These are phyloP conservation scores for Colletotrichum endophyticum DNA, from an alignment of 2,329 filamentous ascomycete genomes.

Conservation along the genomic window DNA sequence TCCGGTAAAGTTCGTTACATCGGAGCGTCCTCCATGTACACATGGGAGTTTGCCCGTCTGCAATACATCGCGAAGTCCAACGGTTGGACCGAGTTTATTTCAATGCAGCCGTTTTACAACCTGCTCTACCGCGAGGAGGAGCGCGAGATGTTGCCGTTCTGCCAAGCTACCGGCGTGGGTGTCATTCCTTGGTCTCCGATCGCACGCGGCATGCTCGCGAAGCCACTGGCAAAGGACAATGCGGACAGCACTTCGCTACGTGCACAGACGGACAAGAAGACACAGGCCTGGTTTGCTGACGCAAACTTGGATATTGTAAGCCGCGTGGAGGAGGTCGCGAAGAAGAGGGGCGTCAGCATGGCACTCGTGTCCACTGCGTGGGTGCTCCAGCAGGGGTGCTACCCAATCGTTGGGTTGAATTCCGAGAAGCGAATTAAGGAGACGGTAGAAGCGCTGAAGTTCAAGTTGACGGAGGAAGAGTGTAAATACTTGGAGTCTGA, in stretches of 20 bases:
- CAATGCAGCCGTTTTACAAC: conserved; percentile 65
- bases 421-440: conserved; percentile 66
- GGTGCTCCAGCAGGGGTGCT: conserved; percentile 57
- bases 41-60: conserved; percentile 29
- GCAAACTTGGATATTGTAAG: conserved; percentile 43
- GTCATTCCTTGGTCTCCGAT: conserved; percentile 39
- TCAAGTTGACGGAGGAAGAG: conserved; percentile 15
- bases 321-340: conserved; percentile 57
- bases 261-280: conserved; percentile 20
- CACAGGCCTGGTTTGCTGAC: conserved; percentile 39
- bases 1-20: conserved; percentile 53
- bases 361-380: conserved; percentile 69
- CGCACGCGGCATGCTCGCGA: conserved; percentile 34
- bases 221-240: conserved; percentile 21
- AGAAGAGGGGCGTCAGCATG: conserved; percentile 64
- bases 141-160: conserved; percentile 44
- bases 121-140: conserved; percentile 65
- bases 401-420: conserved; percentile 66
- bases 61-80: conserved; percentile 32
- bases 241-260: conserved; percentile 20
- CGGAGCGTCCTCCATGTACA: conserved; percentile 29
- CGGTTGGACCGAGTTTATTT: conserved; percentile 63
- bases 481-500: conserved; percentile 55
- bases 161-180: conserved; percentile 36
- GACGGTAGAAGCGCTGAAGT: conserved; percentile 41